phyloP scores from a whole-genome alignment of 305 asterid genomes.

The Stenogyne calaminthoides region DNA sequence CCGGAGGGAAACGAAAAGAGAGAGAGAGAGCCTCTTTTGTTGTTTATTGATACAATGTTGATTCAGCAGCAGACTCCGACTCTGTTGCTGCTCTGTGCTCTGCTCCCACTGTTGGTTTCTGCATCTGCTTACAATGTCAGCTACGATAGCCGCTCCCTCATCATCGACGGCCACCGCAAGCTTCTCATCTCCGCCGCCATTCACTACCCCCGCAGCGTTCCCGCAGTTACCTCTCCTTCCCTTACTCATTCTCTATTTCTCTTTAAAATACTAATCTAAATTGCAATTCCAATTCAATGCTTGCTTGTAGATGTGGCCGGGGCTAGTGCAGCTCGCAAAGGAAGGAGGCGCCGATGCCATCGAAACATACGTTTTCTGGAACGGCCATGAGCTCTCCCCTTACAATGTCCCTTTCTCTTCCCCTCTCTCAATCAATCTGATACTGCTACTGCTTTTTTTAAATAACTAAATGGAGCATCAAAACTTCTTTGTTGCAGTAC shows the following conservation, averaged over 20 bases:
- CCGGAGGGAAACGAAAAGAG: not conserved
- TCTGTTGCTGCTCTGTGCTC: not conserved
- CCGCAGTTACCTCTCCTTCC: constrained; percentile 53
- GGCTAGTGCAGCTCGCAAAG: constrained; percentile 73
- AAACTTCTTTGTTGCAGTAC: constrained; percentile 45
- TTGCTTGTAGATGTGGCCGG: constrained; percentile 83
- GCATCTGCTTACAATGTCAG: constrained; percentile 62
- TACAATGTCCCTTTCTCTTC: constrained; percentile 47
- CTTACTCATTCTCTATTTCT: not conserved
- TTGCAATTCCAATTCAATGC: not conserved
- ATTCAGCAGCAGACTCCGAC: not conserved
- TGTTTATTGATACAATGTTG: not conserved
- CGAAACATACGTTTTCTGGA: constrained; percentile 94
- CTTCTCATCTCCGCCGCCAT: constrained; percentile 87
- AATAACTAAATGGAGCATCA: no score
- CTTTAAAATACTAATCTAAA: no score
- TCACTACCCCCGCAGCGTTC: constrained; percentile 97
- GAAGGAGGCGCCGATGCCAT: constrained; percentile 86
- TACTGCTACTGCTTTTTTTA: not conserved
- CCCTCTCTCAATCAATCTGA: not conserved
- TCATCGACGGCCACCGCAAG: constrained; percentile 82
- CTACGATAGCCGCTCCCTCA: constrained; percentile 78
- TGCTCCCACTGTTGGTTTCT: constrained; percentile 5
- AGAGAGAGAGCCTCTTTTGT: no score
- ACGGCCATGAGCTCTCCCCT: constrained; percentile 89